Base-by-base conservation (phyloP, 352 stramenopile genomes). In the Phytophthora nicotianae region DNA sequence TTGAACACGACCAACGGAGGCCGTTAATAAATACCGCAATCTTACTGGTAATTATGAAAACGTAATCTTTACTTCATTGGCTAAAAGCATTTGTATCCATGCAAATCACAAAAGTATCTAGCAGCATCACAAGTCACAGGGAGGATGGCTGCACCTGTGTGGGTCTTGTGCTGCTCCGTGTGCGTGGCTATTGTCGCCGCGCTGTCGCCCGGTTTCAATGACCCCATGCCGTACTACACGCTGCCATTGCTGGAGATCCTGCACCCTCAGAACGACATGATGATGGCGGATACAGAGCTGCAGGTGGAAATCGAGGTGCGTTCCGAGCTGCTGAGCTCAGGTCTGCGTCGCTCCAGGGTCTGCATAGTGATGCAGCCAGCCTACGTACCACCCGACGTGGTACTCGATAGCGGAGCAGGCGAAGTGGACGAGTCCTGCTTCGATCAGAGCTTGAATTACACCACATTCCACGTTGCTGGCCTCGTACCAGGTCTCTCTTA, bases 401-500 rank as follows among this genome's bases (percentile, higher is more conserved):
- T 47, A 17, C 51, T 86, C 2, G 62, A 82, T 11, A 58, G 61
- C 5, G 53, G 20, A 14, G 56, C 17, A 1, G 74, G 52, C n/a
- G 66, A 83, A 7, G 21, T 76, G 20, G 58, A 70, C 20, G 78
- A 92, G 69, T 71, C 58, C 8, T 94, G 86, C 65, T 91, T 91
- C 47, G 71, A 81, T 23, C 69, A 83, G 24, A 50, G 59, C 11
- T 68, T 68, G 20, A 81, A 88, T 65, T 71, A 73, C 68, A 83
- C 75, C 23, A 64, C 67, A 33, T 92, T 91, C 71, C 59, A 84
- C 19, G 62, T 84, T 19, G 65, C 72, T 0, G 77, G 81, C 0
- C 81, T 95, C 11, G 64, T 88, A 0, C 73, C 83, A 0, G 83
- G 82, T 0, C 60, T 82, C 13, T 62, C 55, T 11, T 95, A 95